These are phyloP conservation scores for Gentiana straminea DNA, from an alignment of 257 asterid genomes.

Conservation along the genomic window DNA sequence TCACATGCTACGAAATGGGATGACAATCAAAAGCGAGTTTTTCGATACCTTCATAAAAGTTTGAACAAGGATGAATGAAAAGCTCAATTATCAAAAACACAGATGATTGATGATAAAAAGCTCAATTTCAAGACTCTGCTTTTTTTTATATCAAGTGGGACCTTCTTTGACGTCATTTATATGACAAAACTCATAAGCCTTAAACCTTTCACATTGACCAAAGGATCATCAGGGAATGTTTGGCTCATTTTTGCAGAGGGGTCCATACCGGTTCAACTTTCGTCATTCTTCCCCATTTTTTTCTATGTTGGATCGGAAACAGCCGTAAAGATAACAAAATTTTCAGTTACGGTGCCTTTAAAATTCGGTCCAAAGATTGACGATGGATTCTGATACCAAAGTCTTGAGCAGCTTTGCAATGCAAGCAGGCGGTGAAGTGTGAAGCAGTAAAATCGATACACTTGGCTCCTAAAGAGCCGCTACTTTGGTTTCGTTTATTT, in stretches of 20 bases:
- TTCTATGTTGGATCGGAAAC: neutral
- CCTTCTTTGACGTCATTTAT: slow-evolving; percentile 19
- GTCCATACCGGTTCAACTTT: slow-evolving; percentile 15
- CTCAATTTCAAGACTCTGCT: slow-evolving; percentile 27
- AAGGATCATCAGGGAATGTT: slow-evolving; percentile 19
- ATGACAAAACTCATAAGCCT: slow-evolving; percentile 32
- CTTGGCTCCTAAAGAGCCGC: slow-evolving; percentile 13
- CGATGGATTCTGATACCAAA: slow-evolving; percentile 5
- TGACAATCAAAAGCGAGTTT: slow-evolving; percentile 18
- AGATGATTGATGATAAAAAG: slow-evolving; percentile 1
- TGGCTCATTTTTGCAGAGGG: slow-evolving; percentile 8
- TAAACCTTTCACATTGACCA: slow-evolving; percentile 27
- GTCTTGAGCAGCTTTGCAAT: slow-evolving; percentile 7
- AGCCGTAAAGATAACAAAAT: neutral
- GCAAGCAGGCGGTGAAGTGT: slow-evolving; percentile 15
- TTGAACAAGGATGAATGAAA: slow-evolving; percentile 2
- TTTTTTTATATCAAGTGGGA: slow-evolving; percentile 23
- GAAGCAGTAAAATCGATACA: slow-evolving; percentile 14
- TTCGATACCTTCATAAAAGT: slow-evolving; percentile 11
- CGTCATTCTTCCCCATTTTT: slow-evolving; percentile 13
- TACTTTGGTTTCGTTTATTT: too few species aligned
- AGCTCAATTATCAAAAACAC: neutral
- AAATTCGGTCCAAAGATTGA: neutral
- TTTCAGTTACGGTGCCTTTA: neutral
- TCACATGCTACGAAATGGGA: neutral